phyloP scores from a whole-genome alignment of 2,329 filamentous ascomycete species.

The Colletotrichum echinochloae region DNA sequence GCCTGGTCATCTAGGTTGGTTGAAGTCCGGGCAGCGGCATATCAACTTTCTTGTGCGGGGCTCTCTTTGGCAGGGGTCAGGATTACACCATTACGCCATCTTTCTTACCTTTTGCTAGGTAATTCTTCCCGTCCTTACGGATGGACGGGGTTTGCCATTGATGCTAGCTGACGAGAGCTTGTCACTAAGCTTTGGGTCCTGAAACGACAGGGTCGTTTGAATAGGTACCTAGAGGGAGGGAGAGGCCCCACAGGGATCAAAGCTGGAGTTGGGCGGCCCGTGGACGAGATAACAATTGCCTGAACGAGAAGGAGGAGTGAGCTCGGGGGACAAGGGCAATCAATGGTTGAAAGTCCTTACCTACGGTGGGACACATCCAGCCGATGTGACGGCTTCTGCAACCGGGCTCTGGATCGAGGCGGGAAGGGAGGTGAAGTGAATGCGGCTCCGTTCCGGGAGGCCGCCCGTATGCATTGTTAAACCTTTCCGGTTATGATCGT shows the following conservation, averaged over 20 bases:
- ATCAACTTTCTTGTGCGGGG: conserved; percentile 36
- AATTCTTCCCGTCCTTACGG: not conserved
- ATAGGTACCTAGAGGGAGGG: too few species aligned
- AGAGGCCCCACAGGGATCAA: conserved; percentile 26
- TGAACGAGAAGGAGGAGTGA: conserved; percentile 11
- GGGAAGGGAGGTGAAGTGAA: conserved; percentile 21
- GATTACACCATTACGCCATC: conserved; percentile 15
- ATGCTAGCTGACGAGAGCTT: conserved; percentile 22
- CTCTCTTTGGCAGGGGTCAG: conserved; percentile 25
- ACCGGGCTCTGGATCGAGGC: conserved; percentile 37
- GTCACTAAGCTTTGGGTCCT: conserved; percentile 38
- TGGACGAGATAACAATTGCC: conserved; percentile 23
- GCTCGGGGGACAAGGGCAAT: not conserved
- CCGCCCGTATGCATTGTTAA: conserved; percentile 16
- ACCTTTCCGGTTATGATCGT: not conserved
- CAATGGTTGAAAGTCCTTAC: conserved; percentile 1
- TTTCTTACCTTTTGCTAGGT: not conserved
- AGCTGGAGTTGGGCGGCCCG: conserved; percentile 27
- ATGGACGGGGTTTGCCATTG: conserved; percentile 4
- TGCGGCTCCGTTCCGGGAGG: conserved; percentile 35
- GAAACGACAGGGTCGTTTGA: conserved; percentile 36
- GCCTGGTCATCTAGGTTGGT: conserved; percentile 17
- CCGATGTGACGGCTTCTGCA: conserved; percentile 29
- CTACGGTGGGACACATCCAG: conserved; percentile 15
- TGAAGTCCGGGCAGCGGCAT: conserved; percentile 27